Evolutionary conservation across 2,329 filamentous ascomycete species (phyloP), one percentile per base, ranked within the genome.

Genomic region (Microdochium nivale): DNA sequence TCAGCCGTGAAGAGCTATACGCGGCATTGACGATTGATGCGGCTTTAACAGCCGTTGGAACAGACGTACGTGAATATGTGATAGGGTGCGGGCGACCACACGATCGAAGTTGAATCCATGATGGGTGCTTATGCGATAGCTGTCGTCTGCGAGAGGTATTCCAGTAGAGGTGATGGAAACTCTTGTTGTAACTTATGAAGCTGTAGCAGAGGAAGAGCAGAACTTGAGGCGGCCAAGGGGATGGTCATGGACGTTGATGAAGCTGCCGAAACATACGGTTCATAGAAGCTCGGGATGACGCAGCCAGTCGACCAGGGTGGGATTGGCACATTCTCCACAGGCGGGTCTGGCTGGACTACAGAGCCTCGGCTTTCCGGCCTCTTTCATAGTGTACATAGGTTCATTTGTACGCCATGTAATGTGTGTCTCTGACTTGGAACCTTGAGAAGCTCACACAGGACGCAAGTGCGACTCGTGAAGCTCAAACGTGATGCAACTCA

Each of bases 51-150:
- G 40, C 37, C 21, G 14, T 25, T 49, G 47, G n/a, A 48, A 25
- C 52, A 25, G 24, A 65, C 71, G 58, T 76, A 89, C 84, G 83
- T 82, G 55, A 91, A 72, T 54, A 92, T 79, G 67, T 92, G 88
- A 69, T 90, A 92, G 14, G 86, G 85, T 47, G 80, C 85, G 48
- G 80, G 78, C 23, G 83, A 83, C 53, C 80, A 77, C 52, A 89
- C 66, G 16, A 80, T 68, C 21, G 79, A 76, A 52, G 62, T 47
- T 11, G 61, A 66, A 11, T 69, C 60, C 77, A 80, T 80, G 51
- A 59, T 71, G 58, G 50, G 25, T 8, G 40, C 5, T 19, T 4
- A 37, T 4, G 33, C 33, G 16, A 19, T 7, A 23, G 19, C 40
- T 44, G 8, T 13, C 8, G 21, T 23, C 7, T 44, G 16, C 40